These are phyloP conservation scores for Puccinia triticina DNA, from an alignment of 1,284 basidiomycete species.

Conservation along the genomic window DNA sequence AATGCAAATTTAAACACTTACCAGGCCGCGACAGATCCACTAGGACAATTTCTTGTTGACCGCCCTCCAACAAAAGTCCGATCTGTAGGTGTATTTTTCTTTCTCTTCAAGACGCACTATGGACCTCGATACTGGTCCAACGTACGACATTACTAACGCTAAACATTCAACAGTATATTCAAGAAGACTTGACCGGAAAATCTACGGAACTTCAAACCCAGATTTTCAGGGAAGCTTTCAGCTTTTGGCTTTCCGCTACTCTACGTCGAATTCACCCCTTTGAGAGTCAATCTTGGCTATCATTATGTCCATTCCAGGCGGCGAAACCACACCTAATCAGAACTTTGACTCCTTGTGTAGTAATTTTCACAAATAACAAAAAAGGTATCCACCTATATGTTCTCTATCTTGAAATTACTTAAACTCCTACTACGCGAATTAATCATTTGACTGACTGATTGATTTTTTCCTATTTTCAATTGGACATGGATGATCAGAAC, in stretches of 20 bases:
- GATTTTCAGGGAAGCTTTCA: slow-evolving; percentile 21
- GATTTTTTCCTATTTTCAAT: not conserved
- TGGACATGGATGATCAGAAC: not conserved
- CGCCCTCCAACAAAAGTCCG: not conserved
- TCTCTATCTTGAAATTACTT: not conserved
- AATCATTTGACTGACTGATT: not conserved
- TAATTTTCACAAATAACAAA: not conserved
- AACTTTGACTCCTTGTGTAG: slow-evolving; percentile 1
- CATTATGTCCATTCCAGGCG: not conserved
- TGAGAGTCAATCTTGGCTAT: slow-evolving; percentile 19
- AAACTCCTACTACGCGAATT: not conserved
- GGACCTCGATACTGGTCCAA: not conserved
- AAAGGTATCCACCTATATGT: not conserved
- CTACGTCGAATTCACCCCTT: slow-evolving; percentile 31
- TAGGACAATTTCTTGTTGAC: slow-evolving; percentile 12
- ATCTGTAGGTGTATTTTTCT: not conserved
- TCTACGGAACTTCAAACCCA: not conserved
- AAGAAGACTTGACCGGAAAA: slow-evolving; percentile 1
- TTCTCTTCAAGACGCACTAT: not conserved
- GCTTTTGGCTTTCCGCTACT: slow-evolving; percentile 23
- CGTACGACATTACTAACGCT: not conserved
- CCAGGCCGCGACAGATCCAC: not conserved
- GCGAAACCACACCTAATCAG: too few relatives aligned
- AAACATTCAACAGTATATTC: not conserved
- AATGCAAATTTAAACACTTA: not conserved